Percentiles rank a stretch among this genome's conserved stretches.
phyloP scores from a whole-genome alignment of 2,329 filamentous ascomycete species.

The Blastomyces percursus region DNA sequence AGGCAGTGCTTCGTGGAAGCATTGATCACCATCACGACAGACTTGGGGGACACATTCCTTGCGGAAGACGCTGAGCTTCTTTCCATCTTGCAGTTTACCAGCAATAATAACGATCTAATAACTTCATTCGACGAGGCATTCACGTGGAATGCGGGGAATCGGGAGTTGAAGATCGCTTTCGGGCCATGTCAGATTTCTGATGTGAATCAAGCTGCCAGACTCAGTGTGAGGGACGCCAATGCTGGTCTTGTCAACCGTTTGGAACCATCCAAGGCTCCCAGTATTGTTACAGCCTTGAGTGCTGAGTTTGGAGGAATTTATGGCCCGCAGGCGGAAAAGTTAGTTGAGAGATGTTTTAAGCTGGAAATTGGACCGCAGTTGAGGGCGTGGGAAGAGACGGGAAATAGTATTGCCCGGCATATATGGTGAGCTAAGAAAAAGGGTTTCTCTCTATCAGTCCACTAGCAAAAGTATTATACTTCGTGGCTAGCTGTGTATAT shows the following conservation, averaged over 20 bases:
- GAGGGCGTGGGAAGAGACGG: slow-evolving; percentile 56
- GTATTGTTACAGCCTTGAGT: slow-evolving; percentile 50
- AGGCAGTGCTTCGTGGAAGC: slow-evolving; percentile 32
- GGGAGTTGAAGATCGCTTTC: slow-evolving; percentile 34
- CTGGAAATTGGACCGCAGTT: slow-evolving; percentile 23
- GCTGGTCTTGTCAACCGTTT: slow-evolving; percentile 20
- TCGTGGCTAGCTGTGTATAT: background rate
- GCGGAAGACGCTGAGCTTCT: slow-evolving; percentile 37
- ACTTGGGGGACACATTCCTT: slow-evolving; percentile 55
- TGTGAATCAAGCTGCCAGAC: background rate
- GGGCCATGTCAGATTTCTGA: slow-evolving; percentile 8
- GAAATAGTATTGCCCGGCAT: slow-evolving; percentile 61
- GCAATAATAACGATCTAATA: slow-evolving; percentile 5
- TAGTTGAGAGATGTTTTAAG: slow-evolving; percentile 46
- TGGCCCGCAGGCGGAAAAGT: slow-evolving; percentile 37
- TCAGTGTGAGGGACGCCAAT: slow-evolving; percentile 2
- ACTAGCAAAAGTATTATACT: background rate
- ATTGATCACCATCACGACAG: slow-evolving; percentile 55
- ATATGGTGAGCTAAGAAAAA: slow-evolving; percentile 45
- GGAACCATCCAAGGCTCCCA: slow-evolving; percentile 23
- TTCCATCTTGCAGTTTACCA: slow-evolving; percentile 18
- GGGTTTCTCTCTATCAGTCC: background rate
- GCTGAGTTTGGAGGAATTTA: slow-evolving; percentile 29
- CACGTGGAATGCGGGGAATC: slow-evolving; percentile 35
- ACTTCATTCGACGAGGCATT: slow-evolving; percentile 34